Evolutionary conservation across 2,329 filamentous ascomycete genomes (phyloP).

Genomic region (Pseudopyrenochaeta lycopersici): DNA sequence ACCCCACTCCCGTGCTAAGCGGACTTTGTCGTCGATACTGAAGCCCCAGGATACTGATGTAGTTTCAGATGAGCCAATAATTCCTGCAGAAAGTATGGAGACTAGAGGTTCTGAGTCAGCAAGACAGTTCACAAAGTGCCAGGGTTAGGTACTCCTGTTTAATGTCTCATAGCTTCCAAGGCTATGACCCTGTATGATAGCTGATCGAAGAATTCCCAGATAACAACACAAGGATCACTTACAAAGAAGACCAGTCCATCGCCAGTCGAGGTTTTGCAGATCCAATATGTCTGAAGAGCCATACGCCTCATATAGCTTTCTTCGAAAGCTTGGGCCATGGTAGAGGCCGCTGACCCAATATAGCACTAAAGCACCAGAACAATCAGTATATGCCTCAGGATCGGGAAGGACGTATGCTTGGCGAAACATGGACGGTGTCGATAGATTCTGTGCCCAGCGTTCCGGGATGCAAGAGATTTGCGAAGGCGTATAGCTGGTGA

Average conservation of each 20-base stretch:
- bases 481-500: no score
- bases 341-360: constrained; percentile 53
- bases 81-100: constrained; percentile 54
- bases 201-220: neutral
- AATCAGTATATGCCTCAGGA: no score
- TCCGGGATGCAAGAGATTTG: no score
- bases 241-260: constrained; percentile 52
- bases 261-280: constrained; percentile 37
- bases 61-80: constrained; percentile 52
- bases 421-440: no score
- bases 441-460: no score
- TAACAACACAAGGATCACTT: neutral
- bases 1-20: constrained; percentile 57
- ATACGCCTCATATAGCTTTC: constrained; percentile 52
- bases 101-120: constrained; percentile 37
- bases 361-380: constrained; percentile 23
- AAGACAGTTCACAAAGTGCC: neutral
- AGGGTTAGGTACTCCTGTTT: no score
- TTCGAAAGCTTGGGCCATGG: constrained; percentile 49
- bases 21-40: constrained; percentile 50
- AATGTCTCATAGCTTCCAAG: no score
- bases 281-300: constrained; percentile 50
- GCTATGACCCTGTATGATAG: no score
- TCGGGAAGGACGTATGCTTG: no score
- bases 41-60: constrained; percentile 56